These are phyloP conservation scores for Eragrostis curvula DNA, from an alignment of 176 grass and related monocot genomes.

Conservation along the genomic window DNA sequence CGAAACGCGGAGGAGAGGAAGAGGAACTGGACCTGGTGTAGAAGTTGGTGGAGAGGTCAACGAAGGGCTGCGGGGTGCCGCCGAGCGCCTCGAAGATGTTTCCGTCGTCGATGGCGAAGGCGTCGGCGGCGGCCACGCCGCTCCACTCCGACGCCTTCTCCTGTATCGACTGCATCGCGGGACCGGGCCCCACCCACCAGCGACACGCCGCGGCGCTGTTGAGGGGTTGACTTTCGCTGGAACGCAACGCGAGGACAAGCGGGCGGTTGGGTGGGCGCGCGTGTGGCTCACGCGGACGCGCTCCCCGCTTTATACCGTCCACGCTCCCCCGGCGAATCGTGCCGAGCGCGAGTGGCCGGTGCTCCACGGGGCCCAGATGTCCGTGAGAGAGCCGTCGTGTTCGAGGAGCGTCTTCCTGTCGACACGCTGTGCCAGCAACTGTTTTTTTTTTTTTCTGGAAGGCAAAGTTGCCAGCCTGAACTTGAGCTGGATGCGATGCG, in stretches of 20 bases:
- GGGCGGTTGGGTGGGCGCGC: background rate
- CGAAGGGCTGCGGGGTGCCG: constrained; percentile 78
- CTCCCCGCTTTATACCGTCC: constrained; percentile 4
- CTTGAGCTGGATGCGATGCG: too few species aligned
- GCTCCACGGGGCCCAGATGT: background rate
- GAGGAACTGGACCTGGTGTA: constrained; percentile 68
- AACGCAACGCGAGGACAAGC: background rate
- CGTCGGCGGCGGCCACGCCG: constrained; percentile 75
- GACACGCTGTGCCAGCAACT: constrained; percentile 15
- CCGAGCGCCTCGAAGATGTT: constrained; percentile 90
- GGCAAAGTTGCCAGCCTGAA: too few species aligned
- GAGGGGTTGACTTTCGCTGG: background rate
- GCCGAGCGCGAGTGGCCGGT: background rate
- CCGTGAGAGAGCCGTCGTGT: background rate
- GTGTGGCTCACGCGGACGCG: constrained; percentile 28
- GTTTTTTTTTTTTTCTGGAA: too few species aligned
- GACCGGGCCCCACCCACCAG: background rate
- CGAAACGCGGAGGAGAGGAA: background rate
- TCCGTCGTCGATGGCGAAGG: constrained; percentile 81
- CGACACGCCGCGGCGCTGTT: background rate
- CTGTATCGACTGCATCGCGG: constrained; percentile 81
- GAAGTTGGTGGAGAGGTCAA: constrained; percentile 96
- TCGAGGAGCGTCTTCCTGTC: background rate
- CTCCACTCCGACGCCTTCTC: constrained; percentile 97
- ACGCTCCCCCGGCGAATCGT: constrained; percentile 26